phyloP scores from a whole-genome alignment of 768 basidiomycete genomes.

The Leccinum longicurvipes region DNA sequence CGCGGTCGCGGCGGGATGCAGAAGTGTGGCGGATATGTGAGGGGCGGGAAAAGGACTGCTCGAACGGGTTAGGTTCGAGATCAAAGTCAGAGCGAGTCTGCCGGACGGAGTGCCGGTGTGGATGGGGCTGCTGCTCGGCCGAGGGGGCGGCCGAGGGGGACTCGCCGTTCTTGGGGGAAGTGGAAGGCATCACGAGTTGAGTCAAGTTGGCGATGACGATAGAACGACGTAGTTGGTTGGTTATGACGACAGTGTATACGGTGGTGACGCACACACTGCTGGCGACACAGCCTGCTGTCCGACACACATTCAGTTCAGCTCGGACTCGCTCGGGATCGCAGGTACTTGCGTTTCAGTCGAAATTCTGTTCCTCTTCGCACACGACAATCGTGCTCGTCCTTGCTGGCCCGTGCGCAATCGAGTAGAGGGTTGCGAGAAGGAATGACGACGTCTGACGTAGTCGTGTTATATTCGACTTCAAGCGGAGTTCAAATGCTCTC shows the following conservation, averaged over 20 bases:
- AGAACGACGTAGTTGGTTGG: constrained; percentile 10
- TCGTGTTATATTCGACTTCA: constrained; percentile 41
- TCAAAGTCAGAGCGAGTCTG: constrained; percentile 65
- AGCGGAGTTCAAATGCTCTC: constrained; percentile 36
- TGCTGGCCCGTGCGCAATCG: constrained; percentile 32
- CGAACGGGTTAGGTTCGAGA: constrained; percentile 90
- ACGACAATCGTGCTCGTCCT: constrained; percentile 14
- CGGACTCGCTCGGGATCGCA: constrained; percentile 18
- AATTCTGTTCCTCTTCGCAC: not conserved
- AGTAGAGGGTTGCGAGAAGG: constrained; percentile 32
- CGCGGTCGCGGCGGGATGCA: constrained; percentile 32
- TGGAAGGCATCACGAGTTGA: constrained; percentile 20
- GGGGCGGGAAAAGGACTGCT: constrained; percentile 81
- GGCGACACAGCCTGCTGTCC: constrained; percentile 21
- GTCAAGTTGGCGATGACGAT: constrained; percentile 18
- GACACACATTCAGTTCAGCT: constrained; percentile 16
- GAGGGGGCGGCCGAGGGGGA: constrained; percentile 20
- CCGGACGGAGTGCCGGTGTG: constrained; percentile 26
- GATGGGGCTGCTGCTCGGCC: constrained; percentile 11
- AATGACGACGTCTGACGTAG: constrained; percentile 45
- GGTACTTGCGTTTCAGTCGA: constrained; percentile 23
- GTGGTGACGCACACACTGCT: constrained; percentile 17
- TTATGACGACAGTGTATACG: constrained; percentile 32
- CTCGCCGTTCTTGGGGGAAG: constrained; percentile 35
- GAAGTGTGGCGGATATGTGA: constrained; percentile 49